phyloP scores from a whole-genome alignment of 2,329 filamentous ascomycete genomes.

The Aspergillus sergii region DNA sequence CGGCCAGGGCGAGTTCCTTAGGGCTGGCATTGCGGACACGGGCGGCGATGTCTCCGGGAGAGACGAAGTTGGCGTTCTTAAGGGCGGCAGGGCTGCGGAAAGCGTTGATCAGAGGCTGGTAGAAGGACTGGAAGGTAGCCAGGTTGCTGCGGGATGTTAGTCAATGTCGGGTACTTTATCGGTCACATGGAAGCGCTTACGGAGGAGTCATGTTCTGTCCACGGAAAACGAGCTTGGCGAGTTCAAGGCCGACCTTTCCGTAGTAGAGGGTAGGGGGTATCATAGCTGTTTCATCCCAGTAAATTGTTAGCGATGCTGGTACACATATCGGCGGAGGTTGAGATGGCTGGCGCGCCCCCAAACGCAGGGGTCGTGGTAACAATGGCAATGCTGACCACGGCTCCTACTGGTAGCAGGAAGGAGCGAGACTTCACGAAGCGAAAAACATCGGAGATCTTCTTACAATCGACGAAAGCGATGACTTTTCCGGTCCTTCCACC shows the following conservation, averaged over 20 bases:
- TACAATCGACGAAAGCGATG: conserved; percentile 84
- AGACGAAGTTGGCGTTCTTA: conserved; percentile 56
- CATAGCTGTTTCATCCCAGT: conserved; percentile 62
- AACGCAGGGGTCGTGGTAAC: background rate
- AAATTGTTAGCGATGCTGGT: conserved; percentile 26
- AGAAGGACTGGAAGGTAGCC: conserved; percentile 83
- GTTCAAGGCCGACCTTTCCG: conserved; percentile 82
- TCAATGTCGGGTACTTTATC: conserved; percentile 10
- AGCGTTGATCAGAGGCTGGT: conserved; percentile 72
- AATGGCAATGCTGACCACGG: background rate
- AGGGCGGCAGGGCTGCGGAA: conserved; percentile 70
- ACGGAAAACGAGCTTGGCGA: conserved; percentile 83
- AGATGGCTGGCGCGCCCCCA: background rate
- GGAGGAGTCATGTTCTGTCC: conserved; percentile 91
- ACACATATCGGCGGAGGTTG: conserved; percentile 3
- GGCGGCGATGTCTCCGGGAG: conserved; percentile 58
- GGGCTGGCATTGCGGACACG: conserved; percentile 70
- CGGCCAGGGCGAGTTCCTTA: conserved; percentile 70
- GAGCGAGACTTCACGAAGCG: background rate
- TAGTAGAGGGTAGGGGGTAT: conserved; percentile 90
- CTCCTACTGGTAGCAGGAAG: background rate
- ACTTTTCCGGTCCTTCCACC: conserved; percentile 81
- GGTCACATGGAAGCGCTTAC: conserved; percentile 61
- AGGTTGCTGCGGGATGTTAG: conserved; percentile 61
- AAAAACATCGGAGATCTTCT: conserved; percentile 40